Conservation (phyloP, 495 filamentous ascomycete genomes). For the Penicillium angulare region DNA sequence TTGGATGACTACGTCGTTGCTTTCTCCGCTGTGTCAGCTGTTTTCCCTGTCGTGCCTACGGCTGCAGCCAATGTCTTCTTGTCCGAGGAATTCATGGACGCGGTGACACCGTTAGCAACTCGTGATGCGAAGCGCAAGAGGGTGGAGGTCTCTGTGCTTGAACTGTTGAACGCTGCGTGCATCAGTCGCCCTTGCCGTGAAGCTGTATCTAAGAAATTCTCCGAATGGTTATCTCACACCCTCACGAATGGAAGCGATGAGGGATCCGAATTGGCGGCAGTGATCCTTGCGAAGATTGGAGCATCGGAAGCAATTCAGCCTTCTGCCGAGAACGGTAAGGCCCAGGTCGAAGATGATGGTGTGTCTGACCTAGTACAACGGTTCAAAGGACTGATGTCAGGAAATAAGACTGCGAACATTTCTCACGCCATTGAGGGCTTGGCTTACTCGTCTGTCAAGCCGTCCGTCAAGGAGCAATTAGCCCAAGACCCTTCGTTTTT, state of each 20-base stretch:
- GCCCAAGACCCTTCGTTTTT: constrained; percentile 64
- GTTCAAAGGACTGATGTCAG: constrained; percentile 75
- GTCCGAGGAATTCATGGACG: constrained; percentile 74
- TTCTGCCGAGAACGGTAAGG: constrained; percentile 38
- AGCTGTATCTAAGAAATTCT: constrained; percentile 75
- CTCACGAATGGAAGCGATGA: constrained; percentile 65
- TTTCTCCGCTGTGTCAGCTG: constrained; percentile 81
- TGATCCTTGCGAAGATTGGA: constrained; percentile 76
- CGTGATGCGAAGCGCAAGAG: constrained; percentile 71
- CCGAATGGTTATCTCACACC: constrained; percentile 77
- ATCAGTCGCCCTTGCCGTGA: constrained; percentile 76
- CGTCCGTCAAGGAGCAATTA: constrained; percentile 78
- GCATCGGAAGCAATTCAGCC: constrained; percentile 42
- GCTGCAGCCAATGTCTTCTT: constrained; percentile 74
- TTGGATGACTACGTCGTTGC: constrained; percentile 66
- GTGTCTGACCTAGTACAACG: constrained; percentile 71
- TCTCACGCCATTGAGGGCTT: constrained; percentile 85
- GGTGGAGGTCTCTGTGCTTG: constrained; percentile 77
- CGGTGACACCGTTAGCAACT: constrained; percentile 66
- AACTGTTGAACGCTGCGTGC: constrained; percentile 88
- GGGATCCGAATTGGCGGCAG: constrained; percentile 71
- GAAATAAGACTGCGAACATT: constrained; percentile 52
- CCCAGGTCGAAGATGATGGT: constrained; percentile 48
- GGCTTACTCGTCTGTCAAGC: constrained; percentile 82
- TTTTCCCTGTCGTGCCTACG: constrained; percentile 80